Evolutionary conservation across 1,284 basidiomycete species (phyloP).

Genomic region (Moniliophthora roreri): DNA sequence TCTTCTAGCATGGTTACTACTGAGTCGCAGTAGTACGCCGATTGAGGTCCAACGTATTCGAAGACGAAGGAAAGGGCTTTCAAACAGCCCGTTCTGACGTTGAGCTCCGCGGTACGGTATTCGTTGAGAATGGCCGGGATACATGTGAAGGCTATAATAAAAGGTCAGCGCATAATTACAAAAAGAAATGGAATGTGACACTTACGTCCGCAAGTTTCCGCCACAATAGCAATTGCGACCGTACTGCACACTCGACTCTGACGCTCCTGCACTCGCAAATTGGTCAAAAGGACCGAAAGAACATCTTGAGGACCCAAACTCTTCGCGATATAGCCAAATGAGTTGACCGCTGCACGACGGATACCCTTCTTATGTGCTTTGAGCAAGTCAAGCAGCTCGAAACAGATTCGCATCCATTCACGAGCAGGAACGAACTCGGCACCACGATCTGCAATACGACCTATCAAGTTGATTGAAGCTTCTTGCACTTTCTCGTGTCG

Average conservation of each 20-base stretch:
- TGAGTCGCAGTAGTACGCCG: conserved; percentile 96
- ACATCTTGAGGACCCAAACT: conserved; percentile 99
- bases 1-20: conserved; percentile 98
- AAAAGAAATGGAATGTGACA: conserved; percentile 21
- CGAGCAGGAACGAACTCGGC: conserved; percentile 98
- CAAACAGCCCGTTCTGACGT: conserved; percentile 98
- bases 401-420: conserved; percentile 99
- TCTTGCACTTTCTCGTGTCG: conserved; percentile 99
- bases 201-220: conserved; percentile 94
- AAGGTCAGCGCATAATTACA: conserved; percentile 19
- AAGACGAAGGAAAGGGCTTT: conserved; percentile 99
- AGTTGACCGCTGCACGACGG: conserved; percentile 97
- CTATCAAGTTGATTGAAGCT: conserved; percentile 98
- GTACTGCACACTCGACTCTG: conserved; percentile 99
- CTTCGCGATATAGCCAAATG: conserved; percentile 99
- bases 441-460: conserved; percentile 98
- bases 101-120: conserved; percentile 96
- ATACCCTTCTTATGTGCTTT: conserved; percentile 99
- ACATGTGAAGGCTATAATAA: conserved; percentile 85
- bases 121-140: conserved; percentile 99
- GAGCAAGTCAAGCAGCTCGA: conserved; percentile 94
- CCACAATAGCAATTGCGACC: conserved; percentile 96
- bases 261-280: conserved; percentile 97
- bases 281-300: conserved; percentile 93
- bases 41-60: conserved; percentile 99